Evolutionary conservation across 495 filamentous ascomycete genomes (phyloP).

Genomic region (Penicillium subrubescens): DNA sequence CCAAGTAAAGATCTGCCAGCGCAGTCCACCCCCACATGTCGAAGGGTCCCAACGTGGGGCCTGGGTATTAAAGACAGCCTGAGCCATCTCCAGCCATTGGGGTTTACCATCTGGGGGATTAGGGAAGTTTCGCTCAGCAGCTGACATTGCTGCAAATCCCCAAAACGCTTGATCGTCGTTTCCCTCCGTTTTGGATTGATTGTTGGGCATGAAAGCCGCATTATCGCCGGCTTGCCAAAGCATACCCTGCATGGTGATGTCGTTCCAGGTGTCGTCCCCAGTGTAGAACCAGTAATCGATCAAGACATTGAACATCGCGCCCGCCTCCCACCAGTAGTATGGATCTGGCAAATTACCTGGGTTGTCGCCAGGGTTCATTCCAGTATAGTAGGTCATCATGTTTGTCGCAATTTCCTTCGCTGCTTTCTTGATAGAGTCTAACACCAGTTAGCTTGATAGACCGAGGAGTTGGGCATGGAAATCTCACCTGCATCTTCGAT

Average conservation of each 20-base stretch:
- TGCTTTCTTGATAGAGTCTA: conserved; percentile 52
- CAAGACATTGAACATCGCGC: conserved; percentile 73
- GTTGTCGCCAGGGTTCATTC: conserved; percentile 67
- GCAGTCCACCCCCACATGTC: conserved; percentile 69
- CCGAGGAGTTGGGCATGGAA: background rate
- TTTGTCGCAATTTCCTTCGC: conserved; percentile 44
- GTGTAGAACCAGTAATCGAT: conserved; percentile 87
- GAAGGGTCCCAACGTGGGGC: conserved; percentile 68
- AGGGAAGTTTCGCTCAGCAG: conserved; percentile 77
- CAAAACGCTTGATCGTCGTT: conserved; percentile 91
- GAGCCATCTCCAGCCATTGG: conserved; percentile 78
- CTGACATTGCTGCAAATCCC: conserved; percentile 79
- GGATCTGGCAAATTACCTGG: conserved; percentile 74
- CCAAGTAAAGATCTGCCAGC: conserved; percentile 83
- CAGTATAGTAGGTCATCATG: conserved; percentile 67
- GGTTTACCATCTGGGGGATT: conserved; percentile 56
- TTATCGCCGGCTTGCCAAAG: conserved; percentile 70
- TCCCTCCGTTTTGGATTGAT: conserved; percentile 74
- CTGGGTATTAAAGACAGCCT: conserved; percentile 79
- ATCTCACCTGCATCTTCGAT: conserved; percentile 25
- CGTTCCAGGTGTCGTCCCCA: conserved; percentile 72
- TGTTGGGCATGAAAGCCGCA: conserved; percentile 74
- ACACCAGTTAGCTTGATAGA: background rate
- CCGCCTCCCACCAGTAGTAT: conserved; percentile 85
- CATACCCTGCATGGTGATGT: conserved; percentile 65